phyloP scores from a whole-genome alignment of 768 basidiomycete genomes.

The Ephemerocybe angulata region DNA sequence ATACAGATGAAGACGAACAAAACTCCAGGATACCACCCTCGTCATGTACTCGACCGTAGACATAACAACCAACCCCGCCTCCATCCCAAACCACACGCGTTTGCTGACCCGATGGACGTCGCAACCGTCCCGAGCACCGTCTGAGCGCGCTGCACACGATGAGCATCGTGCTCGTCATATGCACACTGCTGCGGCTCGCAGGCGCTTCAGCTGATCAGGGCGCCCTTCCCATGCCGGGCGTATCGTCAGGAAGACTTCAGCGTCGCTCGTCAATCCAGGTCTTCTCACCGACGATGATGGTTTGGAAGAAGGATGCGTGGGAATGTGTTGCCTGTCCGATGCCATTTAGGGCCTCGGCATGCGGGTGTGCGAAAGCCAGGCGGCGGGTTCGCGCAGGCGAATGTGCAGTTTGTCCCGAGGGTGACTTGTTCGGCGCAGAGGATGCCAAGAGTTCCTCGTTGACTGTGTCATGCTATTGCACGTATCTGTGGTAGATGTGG shows the following conservation, averaged over 20 bases:
- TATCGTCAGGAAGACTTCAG: slow-evolving; percentile 31
- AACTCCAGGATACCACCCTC: slow-evolving; percentile 73
- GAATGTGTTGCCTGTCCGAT: too few species aligned
- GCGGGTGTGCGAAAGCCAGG: too few species aligned
- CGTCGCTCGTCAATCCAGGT: too few species aligned
- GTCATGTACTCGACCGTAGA: slow-evolving; percentile 85
- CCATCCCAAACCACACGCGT: slow-evolving; percentile 81
- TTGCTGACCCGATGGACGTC: slow-evolving; percentile 61
- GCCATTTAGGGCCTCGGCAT: too few species aligned
- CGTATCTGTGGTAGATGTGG: too few species aligned
- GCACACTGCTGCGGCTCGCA: slow-evolving; percentile 70
- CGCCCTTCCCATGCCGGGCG: slow-evolving; percentile 59
- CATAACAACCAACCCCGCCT: slow-evolving; percentile 77
- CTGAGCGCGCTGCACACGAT: slow-evolving; percentile 63
- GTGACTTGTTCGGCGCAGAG: too few species aligned
- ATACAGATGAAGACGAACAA: slow-evolving; percentile 45
- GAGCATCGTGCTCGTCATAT: slow-evolving; percentile 74
- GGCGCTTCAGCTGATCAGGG: slow-evolving; percentile 70
- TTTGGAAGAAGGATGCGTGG: too few species aligned
- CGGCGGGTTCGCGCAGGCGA: too few species aligned
- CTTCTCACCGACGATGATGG: too few species aligned
- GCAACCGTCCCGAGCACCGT: slow-evolving; percentile 81
- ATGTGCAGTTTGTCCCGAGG: too few species aligned
- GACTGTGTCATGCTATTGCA: too few species aligned
- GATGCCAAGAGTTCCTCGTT: too few species aligned